Evolutionary conservation across 2,329 filamentous ascomycete species (phyloP), one percentile per base, ranked within the genome.

Genomic region (Penicillium sumatraense): DNA sequence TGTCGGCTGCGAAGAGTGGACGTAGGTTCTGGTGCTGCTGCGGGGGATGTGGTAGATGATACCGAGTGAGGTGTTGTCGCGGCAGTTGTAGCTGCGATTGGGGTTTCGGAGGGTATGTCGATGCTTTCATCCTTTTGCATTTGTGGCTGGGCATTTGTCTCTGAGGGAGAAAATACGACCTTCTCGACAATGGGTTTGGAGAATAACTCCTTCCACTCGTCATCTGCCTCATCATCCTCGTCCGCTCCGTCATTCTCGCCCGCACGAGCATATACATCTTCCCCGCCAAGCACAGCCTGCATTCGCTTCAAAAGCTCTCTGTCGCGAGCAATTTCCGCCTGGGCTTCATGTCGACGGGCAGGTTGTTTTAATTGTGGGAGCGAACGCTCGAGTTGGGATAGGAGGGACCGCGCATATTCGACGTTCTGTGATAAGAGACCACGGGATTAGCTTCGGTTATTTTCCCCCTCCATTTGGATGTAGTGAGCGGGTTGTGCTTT

Each of bases 361-460:
- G 70, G 68, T 0, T 72, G 68, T 59, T 78, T 78, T 21, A 78
- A 68, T 31, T 68, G 60, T 14, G 75, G 71, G 20, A 78, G 69
- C 18, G 65, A 70, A 26, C 71, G 72, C 58, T 79, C 77, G 26
- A 80, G 64, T 36, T 73, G 68, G 33, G 74, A 65, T 21, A 79
- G 71, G 36, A 75, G 65, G 31, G 69, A 71, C 45, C 75, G 75
- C 24, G 76, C 76, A 52, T 79, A 77, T 63, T 79, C 77, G 47
- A 79, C 66, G 60, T 79, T 79, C 73, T 78, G 59, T 36, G 9
- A 21, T 11, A 14, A 6, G 26, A 3, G 1, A 23, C 18, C 16
- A 4, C n/a, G n/a, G n/a, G n/a, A 29, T 60, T 31, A 62, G 53
- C 38, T 23, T 16, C 1, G 14, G 18, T 27, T 1, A 3, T n/a